Evolutionary conservation across 192 early-diverging fungal genomes (phyloP).

Genomic region (Oehlia diaphana): DNA sequence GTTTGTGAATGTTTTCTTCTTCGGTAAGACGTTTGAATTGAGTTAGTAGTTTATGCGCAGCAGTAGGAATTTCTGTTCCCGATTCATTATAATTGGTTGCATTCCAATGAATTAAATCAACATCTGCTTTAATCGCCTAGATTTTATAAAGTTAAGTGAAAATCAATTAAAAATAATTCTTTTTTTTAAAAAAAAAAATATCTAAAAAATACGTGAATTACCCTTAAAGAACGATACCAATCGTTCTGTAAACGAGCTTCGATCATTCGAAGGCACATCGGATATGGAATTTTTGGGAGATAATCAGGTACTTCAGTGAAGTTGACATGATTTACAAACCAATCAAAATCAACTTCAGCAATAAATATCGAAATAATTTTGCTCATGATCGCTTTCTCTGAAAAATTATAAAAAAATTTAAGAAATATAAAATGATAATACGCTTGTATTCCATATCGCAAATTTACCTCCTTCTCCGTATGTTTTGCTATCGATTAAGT

Average conservation of each 20-base stretch:
- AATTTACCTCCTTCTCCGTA: neutral
- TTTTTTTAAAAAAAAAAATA: too few species aligned
- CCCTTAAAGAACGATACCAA: neutral
- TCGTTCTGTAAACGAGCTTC: neutral
- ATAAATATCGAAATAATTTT: neutral
- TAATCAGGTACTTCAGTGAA: neutral
- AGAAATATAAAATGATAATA: neutral
- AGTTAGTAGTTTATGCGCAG: neutral
- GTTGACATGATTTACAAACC: neutral
- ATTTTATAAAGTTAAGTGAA: neutral
- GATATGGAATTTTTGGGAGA: neutral
- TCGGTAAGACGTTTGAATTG: neutral
- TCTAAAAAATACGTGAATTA: neutral
- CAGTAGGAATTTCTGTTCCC: neutral
- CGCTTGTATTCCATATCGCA: neutral
- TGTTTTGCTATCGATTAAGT: neutral
- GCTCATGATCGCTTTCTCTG: neutral
- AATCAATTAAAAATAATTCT: neutral
- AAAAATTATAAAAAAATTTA: neutral
- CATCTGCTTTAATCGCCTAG: neutral
- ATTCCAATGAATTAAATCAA: neutral
- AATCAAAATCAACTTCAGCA: neutral
- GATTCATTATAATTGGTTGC: neutral
- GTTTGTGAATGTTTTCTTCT: neutral
- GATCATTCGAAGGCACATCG: neutral